Evolutionary conservation across 23 red algal genomes (phyloP).

Genomic region (Agarophyton chilense): DNA sequence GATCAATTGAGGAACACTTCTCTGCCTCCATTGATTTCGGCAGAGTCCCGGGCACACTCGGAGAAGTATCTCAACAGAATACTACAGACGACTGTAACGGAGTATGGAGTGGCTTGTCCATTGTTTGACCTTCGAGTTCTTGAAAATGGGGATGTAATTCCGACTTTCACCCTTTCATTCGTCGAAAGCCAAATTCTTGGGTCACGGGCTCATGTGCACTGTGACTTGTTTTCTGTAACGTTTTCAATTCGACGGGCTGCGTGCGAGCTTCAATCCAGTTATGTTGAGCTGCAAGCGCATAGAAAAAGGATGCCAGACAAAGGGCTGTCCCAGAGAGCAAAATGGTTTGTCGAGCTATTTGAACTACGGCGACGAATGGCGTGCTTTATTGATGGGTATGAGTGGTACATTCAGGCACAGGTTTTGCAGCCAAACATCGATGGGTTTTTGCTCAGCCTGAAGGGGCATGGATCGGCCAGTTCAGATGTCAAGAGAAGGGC

Average conservation of each 20-base stretch:
- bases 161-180: slow-evolving; percentile 45
- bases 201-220: slow-evolving; percentile 53
- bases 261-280: slow-evolving; percentile 35
- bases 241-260: slow-evolving; percentile 45
- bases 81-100: background rate
- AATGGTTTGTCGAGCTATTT: background rate
- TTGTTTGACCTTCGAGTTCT: slow-evolving; percentile 26
- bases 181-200: slow-evolving; percentile 53
- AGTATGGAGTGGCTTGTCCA: background rate
- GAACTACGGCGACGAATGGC: slow-evolving; percentile 60
- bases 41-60: background rate
- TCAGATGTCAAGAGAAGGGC: background rate
- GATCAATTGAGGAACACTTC: slow-evolving; percentile 17
- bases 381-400: slow-evolving; percentile 41
- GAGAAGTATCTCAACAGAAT: slow-evolving; percentile 26
- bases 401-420: slow-evolving; percentile 51
- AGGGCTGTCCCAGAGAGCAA: background rate
- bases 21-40: background rate
- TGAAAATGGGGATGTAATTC: slow-evolving; percentile 1
- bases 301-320: background rate
- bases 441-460: background rate
- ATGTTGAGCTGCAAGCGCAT: background rate
- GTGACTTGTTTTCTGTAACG: slow-evolving; percentile 54
- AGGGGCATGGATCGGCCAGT: background rate
- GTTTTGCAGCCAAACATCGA: slow-evolving; percentile 52